Evolutionary conservation across 108 stramenopile genomes (phyloP).

Genomic region (Pseudonitzschia multiseries): DNA sequence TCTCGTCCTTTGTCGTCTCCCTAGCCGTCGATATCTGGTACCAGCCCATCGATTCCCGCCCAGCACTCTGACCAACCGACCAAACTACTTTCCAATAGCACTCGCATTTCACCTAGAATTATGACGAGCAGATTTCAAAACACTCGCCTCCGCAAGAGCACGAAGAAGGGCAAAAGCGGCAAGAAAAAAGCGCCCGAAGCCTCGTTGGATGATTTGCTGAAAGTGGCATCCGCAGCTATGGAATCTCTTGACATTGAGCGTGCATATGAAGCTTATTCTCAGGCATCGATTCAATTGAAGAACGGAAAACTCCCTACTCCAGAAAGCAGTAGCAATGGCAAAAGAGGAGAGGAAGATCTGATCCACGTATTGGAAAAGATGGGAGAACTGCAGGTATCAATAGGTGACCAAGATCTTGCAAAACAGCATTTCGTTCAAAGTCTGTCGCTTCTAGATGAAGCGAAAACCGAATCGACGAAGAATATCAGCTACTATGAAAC

Average conservation of each 20-base stretch:
- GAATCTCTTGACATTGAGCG: constrained; percentile 22
- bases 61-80: no score
- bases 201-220: constrained; percentile 24
- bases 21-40: no score
- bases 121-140: constrained; percentile 9
- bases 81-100: no score
- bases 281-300: constrained; percentile 6
- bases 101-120: neutral
- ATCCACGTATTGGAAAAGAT: constrained; percentile 68
- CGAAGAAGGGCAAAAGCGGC: constrained; percentile 2
- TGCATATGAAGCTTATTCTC: constrained; percentile 23
- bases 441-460: constrained; percentile 47
- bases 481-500: constrained; percentile 42
- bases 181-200: constrained; percentile 9
- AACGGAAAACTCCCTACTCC: neutral
- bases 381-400: constrained; percentile 66
- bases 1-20: no score
- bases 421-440: constrained; percentile 63
- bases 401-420: constrained; percentile 69
- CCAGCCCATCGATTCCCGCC: no score
- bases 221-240: constrained; percentile 29
- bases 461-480: constrained; percentile 3
- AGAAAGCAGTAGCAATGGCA: neutral
- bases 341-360: constrained; percentile 24
- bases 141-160: neutral